Percentiles rank a stretch among this genome's conserved stretches.
These are phyloP conservation scores for Onygenales sp. DNA, from an alignment of 2,329 filamentous ascomycete genomes.

Conservation along the genomic window DNA sequence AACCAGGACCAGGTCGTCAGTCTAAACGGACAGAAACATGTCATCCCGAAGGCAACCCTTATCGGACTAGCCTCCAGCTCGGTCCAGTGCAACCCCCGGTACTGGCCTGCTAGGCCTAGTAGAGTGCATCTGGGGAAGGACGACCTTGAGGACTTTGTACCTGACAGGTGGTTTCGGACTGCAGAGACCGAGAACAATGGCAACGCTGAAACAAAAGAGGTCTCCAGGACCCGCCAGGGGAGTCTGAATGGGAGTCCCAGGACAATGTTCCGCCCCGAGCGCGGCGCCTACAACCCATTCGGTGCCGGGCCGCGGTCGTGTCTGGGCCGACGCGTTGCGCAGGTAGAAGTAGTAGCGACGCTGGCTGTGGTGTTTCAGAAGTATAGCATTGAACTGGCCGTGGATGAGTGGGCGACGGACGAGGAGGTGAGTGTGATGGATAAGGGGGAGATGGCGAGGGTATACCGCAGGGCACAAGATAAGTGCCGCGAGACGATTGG, in stretches of 20 bases:
- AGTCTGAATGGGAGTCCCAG: conserved; percentile 17
- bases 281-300: conserved; percentile 48
- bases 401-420: conserved; percentile 49
- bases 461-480: conserved; percentile 55
- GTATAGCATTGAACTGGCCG: conserved; percentile 61
- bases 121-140: conserved; percentile 25
- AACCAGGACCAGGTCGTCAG: conserved; percentile 44
- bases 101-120: conserved; percentile 51
- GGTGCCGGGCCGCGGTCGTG: conserved; percentile 47
- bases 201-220: background rate
- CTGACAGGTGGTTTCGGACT: conserved; percentile 59
- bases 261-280: conserved; percentile 47
- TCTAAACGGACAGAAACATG: conserved; percentile 48
- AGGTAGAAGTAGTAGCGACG: conserved; percentile 47
- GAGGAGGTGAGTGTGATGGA: conserved; percentile 47
- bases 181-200: conserved; percentile 10
- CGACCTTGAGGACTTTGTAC: conserved; percentile 60
- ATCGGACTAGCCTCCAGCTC: conserved; percentile 49
- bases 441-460: conserved; percentile 33
- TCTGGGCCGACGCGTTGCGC: conserved; percentile 47
- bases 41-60: conserved; percentile 47
- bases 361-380: conserved; percentile 44
- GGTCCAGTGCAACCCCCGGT: conserved; percentile 58
- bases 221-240: background rate
- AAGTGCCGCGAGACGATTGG: conserved; percentile 44